These are phyloP conservation scores for Diutina pseudorugosa DNA, from an alignment of 1,139 yeast species.

Conservation along the genomic window DNA sequence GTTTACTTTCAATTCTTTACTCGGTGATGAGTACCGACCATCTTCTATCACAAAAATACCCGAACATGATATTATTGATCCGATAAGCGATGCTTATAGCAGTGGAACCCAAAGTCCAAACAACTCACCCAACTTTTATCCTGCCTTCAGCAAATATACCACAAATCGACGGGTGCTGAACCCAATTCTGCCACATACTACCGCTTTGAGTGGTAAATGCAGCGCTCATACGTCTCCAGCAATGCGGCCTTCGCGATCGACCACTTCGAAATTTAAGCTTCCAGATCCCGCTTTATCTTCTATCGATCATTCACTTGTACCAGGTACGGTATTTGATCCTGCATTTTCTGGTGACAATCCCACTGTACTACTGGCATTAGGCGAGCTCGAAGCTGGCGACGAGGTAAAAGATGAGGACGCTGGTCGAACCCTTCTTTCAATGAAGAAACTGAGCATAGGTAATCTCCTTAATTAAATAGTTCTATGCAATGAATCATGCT, in stretches of 20 bases:
- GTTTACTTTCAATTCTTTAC: slow-evolving; percentile 23
- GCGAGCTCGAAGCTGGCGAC: background rate
- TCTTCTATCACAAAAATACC: background rate
- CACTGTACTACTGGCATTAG: background rate
- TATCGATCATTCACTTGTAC: background rate
- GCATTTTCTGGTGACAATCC: background rate
- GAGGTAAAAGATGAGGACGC: slow-evolving; percentile 3
- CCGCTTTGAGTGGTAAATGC: background rate
- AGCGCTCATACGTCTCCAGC: background rate
- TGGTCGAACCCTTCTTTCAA: slow-evolving; percentile 4
- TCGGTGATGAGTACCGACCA: background rate
- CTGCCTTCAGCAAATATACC: background rate
- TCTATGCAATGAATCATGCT: background rate
- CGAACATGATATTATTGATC: background rate
- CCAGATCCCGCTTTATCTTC: background rate
- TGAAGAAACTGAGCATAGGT: slow-evolving; percentile 4
- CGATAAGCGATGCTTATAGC: background rate
- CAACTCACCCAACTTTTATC: background rate
- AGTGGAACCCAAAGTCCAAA: background rate
- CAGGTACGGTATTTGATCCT: background rate
- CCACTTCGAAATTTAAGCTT: background rate
- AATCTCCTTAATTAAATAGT: background rate
- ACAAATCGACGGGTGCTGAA: slow-evolving; percentile 2
- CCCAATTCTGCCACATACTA: slow-evolving; percentile 3
- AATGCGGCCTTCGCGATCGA: background rate